Percentiles rank a stretch among this genome's conserved stretches.
These are phyloP conservation scores for Fraxinus velutina DNA, from an alignment of 305 asterid genomes.

Conservation along the genomic window DNA sequence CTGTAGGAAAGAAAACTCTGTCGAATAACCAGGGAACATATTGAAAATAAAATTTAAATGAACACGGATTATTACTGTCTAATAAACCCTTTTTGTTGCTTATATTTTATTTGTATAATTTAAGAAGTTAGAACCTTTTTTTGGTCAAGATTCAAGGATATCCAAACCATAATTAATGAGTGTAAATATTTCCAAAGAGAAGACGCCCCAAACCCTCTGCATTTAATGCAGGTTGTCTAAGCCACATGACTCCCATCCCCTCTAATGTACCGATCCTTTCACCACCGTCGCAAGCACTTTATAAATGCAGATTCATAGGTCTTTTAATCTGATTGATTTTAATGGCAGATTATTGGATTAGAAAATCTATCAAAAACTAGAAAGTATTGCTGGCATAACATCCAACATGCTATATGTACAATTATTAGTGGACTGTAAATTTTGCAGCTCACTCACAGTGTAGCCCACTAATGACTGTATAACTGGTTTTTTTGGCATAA, in stretches of 20 bases:
- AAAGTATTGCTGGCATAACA: not conserved
- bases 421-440: too few species aligned
- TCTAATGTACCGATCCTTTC: constrained; percentile 16
- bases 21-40: not conserved
- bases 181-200: constrained; percentile 17
- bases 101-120: not conserved
- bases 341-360: not conserved
- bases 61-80: not conserved
- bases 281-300: constrained; percentile 11
- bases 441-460: too few species aligned
- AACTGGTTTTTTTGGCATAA: too few species aligned
- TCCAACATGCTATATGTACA: too few species aligned
- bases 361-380: not conserved
- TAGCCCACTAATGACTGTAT: too few species aligned
- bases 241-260: constrained; percentile 36
- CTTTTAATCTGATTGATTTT: not conserved
- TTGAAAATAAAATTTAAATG: not conserved
- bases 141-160: not conserved
- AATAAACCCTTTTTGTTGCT: not conserved
- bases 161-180: constrained; percentile 26
- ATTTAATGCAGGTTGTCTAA: constrained; percentile 25
- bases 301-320: constrained; percentile 1
- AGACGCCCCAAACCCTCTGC: constrained; percentile 19
- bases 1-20: constrained; percentile 4
- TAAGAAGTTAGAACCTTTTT: not conserved